Conservation (phyloP, 2,329 filamentous ascomycete species). For the Arthroderma uncinatum region DNA sequence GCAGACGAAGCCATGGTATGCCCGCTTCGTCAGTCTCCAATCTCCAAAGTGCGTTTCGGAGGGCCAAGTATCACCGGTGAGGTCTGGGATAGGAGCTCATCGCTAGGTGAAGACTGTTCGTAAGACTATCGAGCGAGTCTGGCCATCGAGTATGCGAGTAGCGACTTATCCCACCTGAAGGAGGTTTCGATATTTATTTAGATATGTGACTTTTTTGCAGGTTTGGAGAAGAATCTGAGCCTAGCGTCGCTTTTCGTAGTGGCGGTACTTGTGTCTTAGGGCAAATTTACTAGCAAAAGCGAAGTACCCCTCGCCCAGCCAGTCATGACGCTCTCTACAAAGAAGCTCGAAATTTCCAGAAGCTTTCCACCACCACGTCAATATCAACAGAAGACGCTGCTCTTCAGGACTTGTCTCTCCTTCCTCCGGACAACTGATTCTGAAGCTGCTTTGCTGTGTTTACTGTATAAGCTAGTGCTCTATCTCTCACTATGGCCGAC, state of each 20-base stretch:
- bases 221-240: too few species aligned
- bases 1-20: slow-evolving; percentile 19
- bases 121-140: background rate
- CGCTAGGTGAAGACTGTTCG: background rate
- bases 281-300: background rate
- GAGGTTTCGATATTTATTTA: too few species aligned
- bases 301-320: background rate
- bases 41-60: background rate
- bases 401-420: background rate
- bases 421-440: background rate
- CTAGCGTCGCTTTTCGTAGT: too few species aligned
- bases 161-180: too few species aligned
- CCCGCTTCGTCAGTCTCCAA: background rate
- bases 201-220: too few species aligned
- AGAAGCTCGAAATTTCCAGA: slow-evolving; percentile 37
- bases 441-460: background rate
- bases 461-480: background rate
- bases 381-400: background rate
- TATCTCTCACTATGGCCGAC: slow-evolving; percentile 48
- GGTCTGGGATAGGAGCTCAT: slow-evolving; percentile 16
- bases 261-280: background rate
- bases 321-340: background rate
- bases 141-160: too few species aligned
- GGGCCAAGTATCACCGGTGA: slow-evolving; percentile 22
- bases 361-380: slow-evolving; percentile 15